Conservation (phyloP, 495 filamentous ascomycete species). For the Neurospora sp. region DNA sequence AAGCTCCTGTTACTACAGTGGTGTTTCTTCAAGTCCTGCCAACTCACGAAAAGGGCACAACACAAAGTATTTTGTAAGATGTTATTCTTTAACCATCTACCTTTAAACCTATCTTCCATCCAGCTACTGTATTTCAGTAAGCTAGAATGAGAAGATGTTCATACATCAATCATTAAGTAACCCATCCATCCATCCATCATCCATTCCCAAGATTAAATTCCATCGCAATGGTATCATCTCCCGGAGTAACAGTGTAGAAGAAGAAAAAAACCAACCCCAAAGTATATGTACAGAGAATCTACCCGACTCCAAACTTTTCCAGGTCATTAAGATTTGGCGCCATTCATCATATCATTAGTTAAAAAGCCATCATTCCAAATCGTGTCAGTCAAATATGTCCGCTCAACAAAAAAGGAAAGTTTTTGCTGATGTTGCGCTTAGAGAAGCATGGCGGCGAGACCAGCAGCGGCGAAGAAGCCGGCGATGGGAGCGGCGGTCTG, state of each 20-base stretch:
- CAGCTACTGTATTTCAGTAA: neutral
- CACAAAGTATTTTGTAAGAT: neutral
- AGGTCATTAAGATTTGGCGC: neutral
- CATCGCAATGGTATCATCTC: neutral
- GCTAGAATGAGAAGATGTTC: neutral
- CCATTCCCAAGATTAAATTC: neutral
- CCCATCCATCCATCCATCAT: neutral
- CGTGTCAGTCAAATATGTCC: neutral
- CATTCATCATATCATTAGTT: neutral
- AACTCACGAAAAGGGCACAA: neutral
- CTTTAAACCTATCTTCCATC: neutral
- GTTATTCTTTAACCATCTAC: neutral
- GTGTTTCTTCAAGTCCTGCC: neutral
- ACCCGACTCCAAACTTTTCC: neutral
- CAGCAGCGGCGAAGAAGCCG: constrained; percentile 27
- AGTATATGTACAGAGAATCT: neutral
- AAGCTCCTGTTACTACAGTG: neutral
- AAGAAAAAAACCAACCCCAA: neutral
- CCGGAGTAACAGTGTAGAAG: neutral
- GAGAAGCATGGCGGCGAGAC: constrained; percentile 23
- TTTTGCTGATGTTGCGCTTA: constrained; percentile 3
- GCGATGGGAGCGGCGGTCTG: constrained; percentile 21
- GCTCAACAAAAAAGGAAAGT: neutral
- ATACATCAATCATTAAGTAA: neutral
- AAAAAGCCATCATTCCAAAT: neutral